Evolutionary conservation across 2,329 filamentous ascomycete species (phyloP).

Genomic region (Daldinia eschscholtzii): DNA sequence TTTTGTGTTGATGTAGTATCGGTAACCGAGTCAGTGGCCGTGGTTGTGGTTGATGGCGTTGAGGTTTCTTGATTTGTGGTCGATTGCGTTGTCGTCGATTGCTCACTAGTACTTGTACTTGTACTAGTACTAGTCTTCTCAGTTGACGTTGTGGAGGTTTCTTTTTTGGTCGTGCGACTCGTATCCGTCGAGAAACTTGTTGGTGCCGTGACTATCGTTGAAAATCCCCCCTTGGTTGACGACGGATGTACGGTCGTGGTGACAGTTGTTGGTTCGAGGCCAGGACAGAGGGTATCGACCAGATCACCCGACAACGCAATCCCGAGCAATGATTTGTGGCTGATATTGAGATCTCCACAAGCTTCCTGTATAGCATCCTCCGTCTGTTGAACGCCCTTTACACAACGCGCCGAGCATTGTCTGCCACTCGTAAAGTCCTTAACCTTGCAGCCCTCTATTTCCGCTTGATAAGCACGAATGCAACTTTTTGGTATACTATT

Average conservation of each 20-base stretch:
- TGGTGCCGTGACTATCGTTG: slow-evolving; percentile 28
- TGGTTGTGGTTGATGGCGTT: slow-evolving; percentile 7
- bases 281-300: slow-evolving; percentile 47
- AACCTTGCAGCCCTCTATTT: slow-evolving; percentile 45
- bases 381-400: slow-evolving; percentile 44
- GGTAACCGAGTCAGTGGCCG: not conserved
- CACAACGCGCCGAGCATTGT: slow-evolving; percentile 47
- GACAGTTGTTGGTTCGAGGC: slow-evolving; percentile 42
- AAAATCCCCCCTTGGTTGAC: slow-evolving; percentile 34
- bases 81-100: slow-evolving; percentile 27
- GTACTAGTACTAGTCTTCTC: slow-evolving; percentile 18
- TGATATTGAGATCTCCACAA: slow-evolving; percentile 44
- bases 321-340: slow-evolving; percentile 45
- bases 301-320: slow-evolving; percentile 46
- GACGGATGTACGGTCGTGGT: slow-evolving; percentile 42
- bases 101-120: slow-evolving; percentile 16
- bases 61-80: slow-evolving; percentile 27
- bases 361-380: slow-evolving; percentile 37
- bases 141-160: slow-evolving; percentile 14
- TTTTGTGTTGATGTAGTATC: slow-evolving; percentile 27
- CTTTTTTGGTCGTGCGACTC: slow-evolving; percentile 13
- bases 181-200: slow-evolving; percentile 23
- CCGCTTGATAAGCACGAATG: slow-evolving; percentile 46
- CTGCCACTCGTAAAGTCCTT: slow-evolving; percentile 45
- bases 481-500: slow-evolving; percentile 46